Evolutionary conservation across 768 basidiomycete genomes (phyloP).

Genomic region (Strobilomyces dryophilus): DNA sequence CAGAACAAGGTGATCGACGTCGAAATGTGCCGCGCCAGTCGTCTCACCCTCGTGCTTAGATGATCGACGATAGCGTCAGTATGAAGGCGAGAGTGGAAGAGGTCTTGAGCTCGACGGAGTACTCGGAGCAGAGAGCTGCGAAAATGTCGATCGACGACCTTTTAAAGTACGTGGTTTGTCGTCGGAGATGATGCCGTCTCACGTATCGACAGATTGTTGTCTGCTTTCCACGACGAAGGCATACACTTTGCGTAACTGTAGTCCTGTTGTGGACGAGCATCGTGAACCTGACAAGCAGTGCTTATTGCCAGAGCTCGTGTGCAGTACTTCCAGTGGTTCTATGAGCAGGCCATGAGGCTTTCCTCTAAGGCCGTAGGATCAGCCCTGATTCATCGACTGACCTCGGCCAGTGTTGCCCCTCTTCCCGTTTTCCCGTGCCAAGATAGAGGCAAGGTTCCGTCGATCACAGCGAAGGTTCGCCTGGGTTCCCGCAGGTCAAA

Average conservation of each 20-base stretch:
- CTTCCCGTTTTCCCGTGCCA: neutral
- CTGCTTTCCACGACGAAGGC: constrained; percentile 71
- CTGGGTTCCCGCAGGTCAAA: neutral
- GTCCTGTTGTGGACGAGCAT: neutral
- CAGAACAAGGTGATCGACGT: constrained; percentile 51
- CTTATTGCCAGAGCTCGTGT: neutral
- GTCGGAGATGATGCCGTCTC: neutral
- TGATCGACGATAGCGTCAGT: constrained; percentile 62
- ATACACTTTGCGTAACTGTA: constrained; percentile 57
- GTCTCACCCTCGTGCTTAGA: constrained; percentile 35
- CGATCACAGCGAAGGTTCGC: neutral
- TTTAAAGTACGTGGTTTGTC: constrained; percentile 57
- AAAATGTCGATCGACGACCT: constrained; percentile 95
- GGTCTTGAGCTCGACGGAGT: constrained; percentile 67
- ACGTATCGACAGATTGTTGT: constrained; percentile 48
- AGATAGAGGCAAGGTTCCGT: neutral
- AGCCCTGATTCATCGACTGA: neutral
- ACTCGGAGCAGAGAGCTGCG: constrained; percentile 74
- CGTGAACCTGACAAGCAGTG: neutral
- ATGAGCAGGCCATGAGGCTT: neutral
- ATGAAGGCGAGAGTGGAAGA: constrained; percentile 71
- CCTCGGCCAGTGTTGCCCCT: no score
- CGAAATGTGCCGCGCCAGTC: neutral
- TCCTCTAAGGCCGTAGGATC: neutral
- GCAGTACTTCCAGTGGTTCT: neutral